Evolutionary conservation across 2,329 filamentous ascomycete species (phyloP).

Genomic region (Paracoccidioides lutzii): DNA sequence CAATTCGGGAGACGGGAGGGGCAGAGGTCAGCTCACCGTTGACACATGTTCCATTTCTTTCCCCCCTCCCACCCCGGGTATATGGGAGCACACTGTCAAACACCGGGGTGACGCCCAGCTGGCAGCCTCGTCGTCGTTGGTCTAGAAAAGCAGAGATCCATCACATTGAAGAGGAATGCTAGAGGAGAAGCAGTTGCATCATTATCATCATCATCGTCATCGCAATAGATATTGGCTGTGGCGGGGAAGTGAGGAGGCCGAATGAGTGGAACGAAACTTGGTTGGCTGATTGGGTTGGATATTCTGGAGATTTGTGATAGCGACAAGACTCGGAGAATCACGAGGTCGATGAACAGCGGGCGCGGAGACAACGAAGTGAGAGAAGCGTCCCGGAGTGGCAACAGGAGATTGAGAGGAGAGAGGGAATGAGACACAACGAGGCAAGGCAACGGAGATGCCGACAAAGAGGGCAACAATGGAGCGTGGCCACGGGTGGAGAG

Average conservation of each 20-base stretch:
- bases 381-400: not conserved
- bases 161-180: not conserved
- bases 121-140: constrained; percentile 1
- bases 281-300: not conserved
- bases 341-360: not conserved
- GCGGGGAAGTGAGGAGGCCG: constrained; percentile 2
- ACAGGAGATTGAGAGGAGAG: not conserved
- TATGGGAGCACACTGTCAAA: constrained; percentile 4
- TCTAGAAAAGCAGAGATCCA: not conserved
- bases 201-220: too few relatives aligned
- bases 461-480: too few relatives aligned
- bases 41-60: constrained; percentile 21
- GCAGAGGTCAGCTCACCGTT: constrained; percentile 18
- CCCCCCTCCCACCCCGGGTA: constrained; percentile 7
- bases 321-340: constrained; percentile 14
- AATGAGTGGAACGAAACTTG: constrained; percentile 13
- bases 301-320: constrained; percentile 11
- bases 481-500: too few relatives aligned
- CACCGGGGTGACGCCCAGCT: constrained; percentile 9
- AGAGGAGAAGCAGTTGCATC: not conserved
- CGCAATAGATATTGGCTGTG: too few relatives aligned
- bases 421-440: not conserved
- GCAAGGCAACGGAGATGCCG: too few relatives aligned
- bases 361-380: not conserved
- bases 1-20: not conserved